Conservation (phyloP, 306 rosid genomes). For the Oxytropis ochrocephala region DNA sequence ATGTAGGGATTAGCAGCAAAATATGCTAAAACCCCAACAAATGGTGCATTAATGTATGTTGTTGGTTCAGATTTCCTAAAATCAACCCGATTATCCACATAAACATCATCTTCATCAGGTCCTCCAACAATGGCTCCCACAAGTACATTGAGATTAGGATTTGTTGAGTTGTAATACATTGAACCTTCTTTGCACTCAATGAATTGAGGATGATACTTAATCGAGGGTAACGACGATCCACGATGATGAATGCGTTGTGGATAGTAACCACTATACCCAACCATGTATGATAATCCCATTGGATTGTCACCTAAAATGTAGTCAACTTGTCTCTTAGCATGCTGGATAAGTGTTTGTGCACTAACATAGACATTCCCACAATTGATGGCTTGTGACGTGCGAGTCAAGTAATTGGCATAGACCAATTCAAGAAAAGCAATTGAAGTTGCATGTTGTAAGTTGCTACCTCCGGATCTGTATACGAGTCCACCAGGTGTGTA, state of each 20-base stretch:
- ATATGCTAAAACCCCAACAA: slow-evolving; percentile 69
- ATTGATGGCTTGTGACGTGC: slow-evolving; percentile 41
- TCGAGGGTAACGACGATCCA: slow-evolving; percentile 72
- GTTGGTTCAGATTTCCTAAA: slow-evolving; percentile 76
- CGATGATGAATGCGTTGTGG: slow-evolving; percentile 80
- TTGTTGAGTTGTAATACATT: slow-evolving; percentile 47
- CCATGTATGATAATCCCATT: slow-evolving; percentile 78
- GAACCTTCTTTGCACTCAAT: slow-evolving; percentile 77
- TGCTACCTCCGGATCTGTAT: slow-evolving; percentile 88
- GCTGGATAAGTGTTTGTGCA: slow-evolving; percentile 48
- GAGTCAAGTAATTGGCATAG: slow-evolving; percentile 59
- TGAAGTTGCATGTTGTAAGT: slow-evolving; percentile 73
- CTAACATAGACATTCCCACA: slow-evolving; percentile 59
- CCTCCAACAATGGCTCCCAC: slow-evolving; percentile 89
- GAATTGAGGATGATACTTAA: slow-evolving; percentile 51
- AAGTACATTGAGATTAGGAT: slow-evolving; percentile 58
- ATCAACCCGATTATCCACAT: slow-evolving; percentile 61
- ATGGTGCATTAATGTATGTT: slow-evolving; percentile 84
- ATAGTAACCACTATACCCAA: slow-evolving; percentile 54
- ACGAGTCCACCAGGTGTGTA: slow-evolving; percentile 78
- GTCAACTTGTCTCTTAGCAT: slow-evolving; percentile 68
- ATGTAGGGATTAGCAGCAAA: slow-evolving; percentile 55
- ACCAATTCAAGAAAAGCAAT: slow-evolving; percentile 66
- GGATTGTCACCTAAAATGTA: slow-evolving; percentile 82
- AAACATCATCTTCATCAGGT: slow-evolving; percentile 58